Base-by-base conservation (phyloP, 805 yeast species). In the Candida piceae region DNA sequence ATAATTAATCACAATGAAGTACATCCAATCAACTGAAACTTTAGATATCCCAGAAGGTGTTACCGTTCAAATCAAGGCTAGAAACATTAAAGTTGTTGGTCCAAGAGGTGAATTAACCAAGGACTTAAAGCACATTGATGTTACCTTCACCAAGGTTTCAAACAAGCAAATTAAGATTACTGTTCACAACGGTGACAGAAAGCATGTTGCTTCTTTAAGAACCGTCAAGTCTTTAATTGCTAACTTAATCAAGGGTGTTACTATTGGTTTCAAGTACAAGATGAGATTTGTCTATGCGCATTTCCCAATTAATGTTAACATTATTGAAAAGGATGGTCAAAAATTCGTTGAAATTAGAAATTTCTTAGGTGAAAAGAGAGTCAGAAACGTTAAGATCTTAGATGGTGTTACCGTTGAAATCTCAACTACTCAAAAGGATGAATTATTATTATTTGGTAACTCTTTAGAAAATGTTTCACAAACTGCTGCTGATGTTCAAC, bases 201-300 rank as follows among this genome's bases (percentile, higher is more conserved):
- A 90, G 84, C 98, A 93, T 76, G 97, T 93, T 69, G 99, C 99
- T 69, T 84, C 96, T 65, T 78, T 93, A 69, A 89, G 97, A 80
- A 90, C 98, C 49, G 97, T 93, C 70, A 89, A 87, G 76, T 86
- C 97, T 53, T 76, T 93, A 67, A 78, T 93, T 62, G 66, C 86
- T 66, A 93, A 93, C 85, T 72, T 93, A 80, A 70, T 93, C 74
- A 85, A 84, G 57, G 99, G 99, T 84, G 98, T 93, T 67, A 93
- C 98, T 69, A 81, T 81, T 78, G 98, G 97, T 73, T 90, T 74
- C 95, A 81, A 85, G 76, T 93, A 93, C 93, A 93, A 93, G 85
- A 84, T 93, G 97, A 88, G 97, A 80, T 89, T 87, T 72, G 98
- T 93, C 52, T 94, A 90, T 69, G 99, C 98, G 82, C 98, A 93